Conservation (phyloP, 1,139 yeast genomes). For the Zygoascus hellenicus region DNA sequence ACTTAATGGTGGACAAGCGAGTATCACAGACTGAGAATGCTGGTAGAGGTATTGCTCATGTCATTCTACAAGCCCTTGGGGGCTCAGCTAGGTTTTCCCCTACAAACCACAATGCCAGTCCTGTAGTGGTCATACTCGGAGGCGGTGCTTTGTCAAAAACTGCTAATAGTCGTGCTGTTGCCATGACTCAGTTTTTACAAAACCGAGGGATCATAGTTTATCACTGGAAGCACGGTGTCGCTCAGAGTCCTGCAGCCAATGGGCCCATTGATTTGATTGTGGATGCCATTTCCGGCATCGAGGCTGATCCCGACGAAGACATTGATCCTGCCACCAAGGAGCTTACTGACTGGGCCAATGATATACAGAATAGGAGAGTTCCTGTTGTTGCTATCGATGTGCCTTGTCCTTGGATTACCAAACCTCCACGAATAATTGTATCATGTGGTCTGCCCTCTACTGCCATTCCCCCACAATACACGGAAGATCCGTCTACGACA, state of each 20-base stretch:
- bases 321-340: constrained; percentile 7
- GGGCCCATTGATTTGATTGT: constrained; percentile 10
- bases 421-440: constrained; percentile 9
- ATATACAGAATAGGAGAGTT: constrained; percentile 7
- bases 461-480: constrained; percentile 7
- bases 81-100: constrained; percentile 57
- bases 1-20: constrained; percentile 43
- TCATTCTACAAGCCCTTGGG: constrained; percentile 59
- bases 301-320: constrained; percentile 11
- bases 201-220: constrained; percentile 41
- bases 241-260: background rate
- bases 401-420: constrained; percentile 9
- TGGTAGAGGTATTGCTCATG: constrained; percentile 58
- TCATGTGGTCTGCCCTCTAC: constrained; percentile 9
- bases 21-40: constrained; percentile 58
- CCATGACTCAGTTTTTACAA: constrained; percentile 72
- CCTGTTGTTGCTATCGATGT: constrained; percentile 10
- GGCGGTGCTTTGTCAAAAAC: constrained; percentile 37
- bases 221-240: constrained; percentile 6
- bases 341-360: constrained; percentile 10
- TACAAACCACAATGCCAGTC: constrained; percentile 70
- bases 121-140: constrained; percentile 62
- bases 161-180: constrained; percentile 53
- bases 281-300: constrained; percentile 11
- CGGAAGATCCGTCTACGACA: constrained; percentile 1